Conservation (phyloP, 495 filamentous ascomycete species). For the Hypoxylon lienhwacheense region DNA sequence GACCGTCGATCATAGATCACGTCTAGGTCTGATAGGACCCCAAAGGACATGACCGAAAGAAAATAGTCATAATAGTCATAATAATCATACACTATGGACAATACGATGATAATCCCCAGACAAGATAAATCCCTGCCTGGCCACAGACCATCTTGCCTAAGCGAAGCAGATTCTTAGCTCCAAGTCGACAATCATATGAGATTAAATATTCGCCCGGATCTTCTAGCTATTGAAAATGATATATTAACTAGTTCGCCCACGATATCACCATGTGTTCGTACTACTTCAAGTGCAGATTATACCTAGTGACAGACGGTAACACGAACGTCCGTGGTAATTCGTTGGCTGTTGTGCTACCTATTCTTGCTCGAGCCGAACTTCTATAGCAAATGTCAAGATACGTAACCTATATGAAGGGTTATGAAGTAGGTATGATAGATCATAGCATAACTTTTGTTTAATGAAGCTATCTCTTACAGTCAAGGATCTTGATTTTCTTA, state of each 20-base stretch:
- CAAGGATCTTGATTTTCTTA: conserved; percentile 25
- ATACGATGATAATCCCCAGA: conserved; percentile 24
- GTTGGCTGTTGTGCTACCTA: not conserved
- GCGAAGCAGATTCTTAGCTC: conserved; percentile 31
- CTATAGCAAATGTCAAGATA: too few relatives aligned
- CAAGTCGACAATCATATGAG: conserved; percentile 36
- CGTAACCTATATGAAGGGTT: too few relatives aligned
- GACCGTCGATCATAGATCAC: conserved; percentile 32
- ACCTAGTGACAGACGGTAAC: not conserved
- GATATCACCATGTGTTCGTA: not conserved
- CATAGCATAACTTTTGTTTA: conserved; percentile 33
- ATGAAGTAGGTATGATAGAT: conserved; percentile 28
- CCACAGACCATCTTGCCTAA: conserved; percentile 29
- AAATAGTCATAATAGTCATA: too few relatives aligned
- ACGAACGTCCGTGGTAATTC: not conserved
- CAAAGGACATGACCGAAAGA: conserved; percentile 26
- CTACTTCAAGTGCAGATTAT: not conserved
- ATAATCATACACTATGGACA: too few relatives aligned
- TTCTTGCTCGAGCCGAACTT: too few relatives aligned
- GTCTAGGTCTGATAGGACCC: too few relatives aligned
- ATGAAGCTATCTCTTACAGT: conserved; percentile 33
- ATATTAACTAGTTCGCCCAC: not conserved
- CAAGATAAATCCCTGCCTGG: conserved; percentile 26
- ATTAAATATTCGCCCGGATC: conserved; percentile 32
- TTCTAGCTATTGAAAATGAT: conserved; percentile 21